A percentile compares a stretch with the other conserved stretches of the same genome.
Evolutionary conservation across 164 flowering plant genomes (phyloP).

Genomic region (Vitis amurensis): DNA sequence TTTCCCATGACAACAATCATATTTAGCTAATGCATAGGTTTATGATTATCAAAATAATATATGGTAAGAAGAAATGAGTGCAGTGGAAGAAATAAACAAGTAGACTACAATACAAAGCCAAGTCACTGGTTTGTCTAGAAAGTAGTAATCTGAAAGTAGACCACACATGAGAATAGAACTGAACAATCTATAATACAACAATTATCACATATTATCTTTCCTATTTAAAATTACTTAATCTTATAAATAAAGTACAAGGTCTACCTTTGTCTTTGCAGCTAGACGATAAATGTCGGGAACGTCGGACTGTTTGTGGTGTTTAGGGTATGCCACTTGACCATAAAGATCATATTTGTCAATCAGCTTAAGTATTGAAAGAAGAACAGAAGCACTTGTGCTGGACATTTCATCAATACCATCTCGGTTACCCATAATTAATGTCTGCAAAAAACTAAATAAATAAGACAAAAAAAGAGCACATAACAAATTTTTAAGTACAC

Average conservation of each 20-base stretch:
- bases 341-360: slow-evolving; percentile 96
- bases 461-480: no score
- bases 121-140: no score
- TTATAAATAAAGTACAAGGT: slow-evolving; percentile 3
- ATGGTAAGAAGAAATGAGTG: no score
- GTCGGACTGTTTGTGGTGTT: slow-evolving; percentile 96
- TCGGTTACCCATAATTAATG: slow-evolving; percentile 93
- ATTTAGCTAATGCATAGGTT: no score
- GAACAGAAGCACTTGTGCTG: slow-evolving; percentile 81
- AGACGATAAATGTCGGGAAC: slow-evolving; percentile 96
- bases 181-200: not conserved
- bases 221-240: not conserved
- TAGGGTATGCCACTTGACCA: slow-evolving; percentile 99
- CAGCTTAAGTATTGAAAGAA: slow-evolving; percentile 83
- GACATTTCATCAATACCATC: slow-evolving; percentile 98
- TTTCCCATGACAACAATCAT: no score
- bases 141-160: no score
- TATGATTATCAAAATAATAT: no score
- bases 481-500: not conserved
- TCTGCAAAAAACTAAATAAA: slow-evolving; percentile 43
- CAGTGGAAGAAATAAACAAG: not conserved
- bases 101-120: no score
- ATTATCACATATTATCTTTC: not conserved
- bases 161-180: no score
- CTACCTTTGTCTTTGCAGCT: slow-evolving; percentile 97